phyloP scores from a whole-genome alignment of 495 filamentous ascomycete species.

The Cetradonia linearis region DNA sequence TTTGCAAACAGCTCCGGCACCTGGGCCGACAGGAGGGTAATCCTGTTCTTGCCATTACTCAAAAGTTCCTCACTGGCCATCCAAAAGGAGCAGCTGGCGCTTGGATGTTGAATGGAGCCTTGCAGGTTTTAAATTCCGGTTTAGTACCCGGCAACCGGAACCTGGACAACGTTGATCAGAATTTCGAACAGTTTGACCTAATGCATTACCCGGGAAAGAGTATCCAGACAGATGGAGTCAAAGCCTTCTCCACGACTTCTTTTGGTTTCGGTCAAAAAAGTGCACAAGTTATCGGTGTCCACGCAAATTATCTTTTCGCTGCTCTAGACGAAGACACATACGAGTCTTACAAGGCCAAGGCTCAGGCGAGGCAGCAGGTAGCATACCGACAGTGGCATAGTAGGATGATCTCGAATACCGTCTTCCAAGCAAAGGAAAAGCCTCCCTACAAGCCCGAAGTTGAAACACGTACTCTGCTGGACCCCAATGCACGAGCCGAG shows the following conservation, averaged over 20 bases:
- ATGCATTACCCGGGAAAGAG: slow-evolving; percentile 14
- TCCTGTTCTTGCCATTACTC: slow-evolving; percentile 16
- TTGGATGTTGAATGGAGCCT: slow-evolving; percentile 28
- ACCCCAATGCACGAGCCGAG: too few relatives aligned
- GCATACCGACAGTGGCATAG: neutral
- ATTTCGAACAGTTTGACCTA: slow-evolving; percentile 14
- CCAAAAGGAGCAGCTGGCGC: slow-evolving; percentile 27
- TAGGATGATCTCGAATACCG: neutral
- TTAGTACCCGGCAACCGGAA: slow-evolving; percentile 26
- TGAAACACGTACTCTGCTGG: neutral
- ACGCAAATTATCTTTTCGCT: slow-evolving; percentile 24
- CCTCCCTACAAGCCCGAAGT: neutral
- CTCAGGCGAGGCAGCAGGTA: neutral
- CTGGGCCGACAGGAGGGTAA: slow-evolving; percentile 22
- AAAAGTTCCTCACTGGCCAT: slow-evolving; percentile 28
- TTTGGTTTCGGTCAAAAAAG: slow-evolving; percentile 30
- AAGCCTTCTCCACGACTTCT: slow-evolving; percentile 24
- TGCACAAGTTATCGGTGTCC: slow-evolving; percentile 22
- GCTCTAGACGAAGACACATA: slow-evolving; percentile 14
- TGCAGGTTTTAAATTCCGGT: slow-evolving; percentile 23
- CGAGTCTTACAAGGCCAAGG: neutral
- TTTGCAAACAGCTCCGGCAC: slow-evolving; percentile 10
- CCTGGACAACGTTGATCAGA: slow-evolving; percentile 25
- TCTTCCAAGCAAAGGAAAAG: neutral
- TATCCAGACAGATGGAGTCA: slow-evolving; percentile 15